Evolutionary conservation across 164 flowering plant species (phyloP).

Genomic region (Dillenia turbinata): DNA sequence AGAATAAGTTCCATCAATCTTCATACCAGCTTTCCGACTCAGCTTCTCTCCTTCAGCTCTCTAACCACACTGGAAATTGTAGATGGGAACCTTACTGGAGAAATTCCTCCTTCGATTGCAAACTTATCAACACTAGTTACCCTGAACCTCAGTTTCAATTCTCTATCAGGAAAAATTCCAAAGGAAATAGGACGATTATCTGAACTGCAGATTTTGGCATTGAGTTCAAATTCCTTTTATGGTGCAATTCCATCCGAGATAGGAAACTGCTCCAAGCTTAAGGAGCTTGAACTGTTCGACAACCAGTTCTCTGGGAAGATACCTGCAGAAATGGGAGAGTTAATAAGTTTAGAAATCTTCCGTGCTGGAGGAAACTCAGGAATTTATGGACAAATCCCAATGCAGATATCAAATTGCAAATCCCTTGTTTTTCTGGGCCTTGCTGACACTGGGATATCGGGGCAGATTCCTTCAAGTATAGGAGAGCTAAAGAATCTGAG

Average conservation of each 20-base stretch:
- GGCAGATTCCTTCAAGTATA: slow-evolving; percentile 40
- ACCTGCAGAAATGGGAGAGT: slow-evolving; percentile 35
- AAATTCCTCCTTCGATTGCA: slow-evolving; percentile 39
- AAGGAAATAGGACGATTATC: slow-evolving; percentile 34
- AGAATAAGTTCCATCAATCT: slow-evolving; percentile 36
- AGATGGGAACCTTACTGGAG: slow-evolving; percentile 42
- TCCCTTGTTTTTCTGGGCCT: slow-evolving; percentile 39
- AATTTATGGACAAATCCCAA: slow-evolving; percentile 49
- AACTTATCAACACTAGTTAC: slow-evolving; percentile 29
- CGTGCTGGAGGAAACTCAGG: slow-evolving; percentile 53
- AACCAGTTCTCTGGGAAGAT: slow-evolving; percentile 48
- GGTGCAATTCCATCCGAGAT: slow-evolving; percentile 42
- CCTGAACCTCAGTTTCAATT: slow-evolving; percentile 53
- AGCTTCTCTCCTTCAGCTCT: slow-evolving; percentile 30
- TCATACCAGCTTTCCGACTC: slow-evolving; percentile 35
- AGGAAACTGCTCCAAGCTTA: slow-evolving; percentile 41
- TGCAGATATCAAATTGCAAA: slow-evolving; percentile 42
- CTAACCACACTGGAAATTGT: slow-evolving; percentile 38
- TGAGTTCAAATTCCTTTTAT: slow-evolving; percentile 36
- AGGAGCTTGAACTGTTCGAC: slow-evolving; percentile 39
- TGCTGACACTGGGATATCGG: slow-evolving; percentile 54
- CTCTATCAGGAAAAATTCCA: slow-evolving; percentile 40
- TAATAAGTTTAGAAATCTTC: slow-evolving; percentile 34
- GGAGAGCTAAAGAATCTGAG: slow-evolving; percentile 45
- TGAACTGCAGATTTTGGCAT: slow-evolving; percentile 22